These are phyloP conservation scores for Achaetomium macrosporum DNA, from an alignment of 2,329 filamentous ascomycete species.

Conservation along the genomic window DNA sequence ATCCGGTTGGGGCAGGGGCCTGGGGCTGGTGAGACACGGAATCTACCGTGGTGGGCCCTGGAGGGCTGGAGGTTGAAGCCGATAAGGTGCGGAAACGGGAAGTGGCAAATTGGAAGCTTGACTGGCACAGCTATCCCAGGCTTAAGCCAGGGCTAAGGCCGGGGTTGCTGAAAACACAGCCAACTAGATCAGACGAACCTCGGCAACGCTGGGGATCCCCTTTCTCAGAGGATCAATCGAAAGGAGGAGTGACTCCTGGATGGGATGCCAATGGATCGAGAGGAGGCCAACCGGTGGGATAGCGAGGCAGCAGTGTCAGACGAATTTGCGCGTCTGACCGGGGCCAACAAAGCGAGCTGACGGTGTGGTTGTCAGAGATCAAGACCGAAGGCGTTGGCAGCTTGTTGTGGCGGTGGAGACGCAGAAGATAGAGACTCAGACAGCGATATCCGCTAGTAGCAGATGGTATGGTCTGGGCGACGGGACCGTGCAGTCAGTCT, in stretches of 20 bases:
- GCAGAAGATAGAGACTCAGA: constrained; percentile 20
- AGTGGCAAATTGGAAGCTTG: not conserved
- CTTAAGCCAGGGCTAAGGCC: not conserved
- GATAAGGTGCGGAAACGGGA: not conserved
- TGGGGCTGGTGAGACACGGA: constrained; percentile 2
- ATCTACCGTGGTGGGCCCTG: constrained; percentile 1
- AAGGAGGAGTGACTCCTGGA: not conserved
- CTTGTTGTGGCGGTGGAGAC: constrained; percentile 16
- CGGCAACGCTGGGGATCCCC: too few relatives aligned
- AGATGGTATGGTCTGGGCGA: constrained; percentile 13
- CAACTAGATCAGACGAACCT: too few relatives aligned
- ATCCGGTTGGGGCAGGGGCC: not conserved
- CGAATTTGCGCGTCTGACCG: not conserved
- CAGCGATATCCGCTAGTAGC: constrained; percentile 20
- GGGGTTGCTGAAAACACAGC: not conserved
- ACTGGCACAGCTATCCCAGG: not conserved
- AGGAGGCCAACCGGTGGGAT: not conserved
- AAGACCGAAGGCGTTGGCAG: constrained; percentile 11
- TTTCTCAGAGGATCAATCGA: not conserved
- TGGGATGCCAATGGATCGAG: not conserved
- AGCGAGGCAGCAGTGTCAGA: not conserved
- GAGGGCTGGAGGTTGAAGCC: not conserved
- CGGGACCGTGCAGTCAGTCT: constrained; percentile 27
- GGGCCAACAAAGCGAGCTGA: constrained; percentile 17
- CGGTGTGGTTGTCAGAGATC: constrained; percentile 13